Conservation (phyloP, 345 rosid species). For the Linum lewisii region DNA sequence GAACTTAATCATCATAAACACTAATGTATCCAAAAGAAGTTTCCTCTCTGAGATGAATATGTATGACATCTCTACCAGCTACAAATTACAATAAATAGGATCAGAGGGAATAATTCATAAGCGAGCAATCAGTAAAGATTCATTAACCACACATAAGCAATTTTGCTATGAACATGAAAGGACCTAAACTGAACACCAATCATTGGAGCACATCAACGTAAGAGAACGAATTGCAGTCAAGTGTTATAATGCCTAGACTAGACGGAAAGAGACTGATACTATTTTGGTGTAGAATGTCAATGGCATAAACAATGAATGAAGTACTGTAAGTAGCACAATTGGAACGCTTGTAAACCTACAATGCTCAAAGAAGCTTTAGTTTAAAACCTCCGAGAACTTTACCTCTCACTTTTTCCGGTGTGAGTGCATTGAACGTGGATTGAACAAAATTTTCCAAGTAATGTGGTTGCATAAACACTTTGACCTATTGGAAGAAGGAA, state of each 20-base stretch:
- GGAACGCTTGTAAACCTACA: background rate
- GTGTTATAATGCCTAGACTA: no score
- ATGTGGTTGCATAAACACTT: slow-evolving; percentile 77
- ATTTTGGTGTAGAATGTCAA: background rate
- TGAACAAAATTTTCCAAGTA: slow-evolving; percentile 85
- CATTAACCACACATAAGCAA: background rate
- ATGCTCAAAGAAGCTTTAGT: background rate
- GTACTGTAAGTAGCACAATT: background rate
- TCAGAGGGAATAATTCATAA: background rate
- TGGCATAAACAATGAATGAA: background rate
- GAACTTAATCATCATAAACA: no score
- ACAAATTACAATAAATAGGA: no score
- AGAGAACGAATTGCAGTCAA: no score
- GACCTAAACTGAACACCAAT: background rate
- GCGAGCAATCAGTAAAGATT: background rate
- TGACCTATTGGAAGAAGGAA: slow-evolving; percentile 41
- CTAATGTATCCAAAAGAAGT: background rate
- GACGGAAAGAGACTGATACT: background rate
- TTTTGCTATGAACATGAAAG: background rate
- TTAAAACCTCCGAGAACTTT: background rate
- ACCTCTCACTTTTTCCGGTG: slow-evolving; percentile 77
- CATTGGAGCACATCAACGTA: no score
- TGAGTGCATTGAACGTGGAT: slow-evolving; percentile 78
- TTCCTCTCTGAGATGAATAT: no score
- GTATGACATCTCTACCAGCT: no score